These are phyloP conservation scores for Omphalotus olearius DNA, from an alignment of 1,284 basidiomycete genomes.

Conservation along the genomic window DNA sequence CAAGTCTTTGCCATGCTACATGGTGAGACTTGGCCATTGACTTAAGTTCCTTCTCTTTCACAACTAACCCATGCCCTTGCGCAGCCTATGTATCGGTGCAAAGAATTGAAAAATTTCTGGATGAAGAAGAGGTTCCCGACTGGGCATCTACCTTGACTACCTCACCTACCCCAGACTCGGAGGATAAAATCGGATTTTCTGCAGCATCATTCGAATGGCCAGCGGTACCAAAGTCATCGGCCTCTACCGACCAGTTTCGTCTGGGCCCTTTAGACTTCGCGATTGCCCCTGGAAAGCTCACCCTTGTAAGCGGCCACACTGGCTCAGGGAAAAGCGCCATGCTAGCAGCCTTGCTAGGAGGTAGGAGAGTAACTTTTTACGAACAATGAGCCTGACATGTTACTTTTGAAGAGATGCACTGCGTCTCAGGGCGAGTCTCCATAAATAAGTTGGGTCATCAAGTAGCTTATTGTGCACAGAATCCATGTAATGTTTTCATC, in stretches of 20 bases:
- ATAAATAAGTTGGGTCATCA: conserved; percentile 62
- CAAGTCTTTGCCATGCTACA: conserved; percentile 62
- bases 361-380: conserved; percentile 28
- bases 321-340: conserved; percentile 79
- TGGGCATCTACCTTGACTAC: conserved; percentile 55
- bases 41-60: background rate
- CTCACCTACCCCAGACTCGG: conserved; percentile 10
- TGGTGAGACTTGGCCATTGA: conserved; percentile 32
- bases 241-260: conserved; percentile 35
- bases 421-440: conserved; percentile 52
- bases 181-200: conserved; percentile 40
- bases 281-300: conserved; percentile 58
- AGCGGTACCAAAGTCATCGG: conserved; percentile 26
- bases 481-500: conserved; percentile 45
- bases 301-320: conserved; percentile 69
- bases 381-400: conserved; percentile 4
- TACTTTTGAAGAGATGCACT: conserved; percentile 57
- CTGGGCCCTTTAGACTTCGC: conserved; percentile 55
- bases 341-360: conserved; percentile 61
- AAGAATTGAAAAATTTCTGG: conserved; percentile 59
- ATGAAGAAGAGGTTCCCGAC: conserved; percentile 59
- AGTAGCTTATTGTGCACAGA: conserved; percentile 66
- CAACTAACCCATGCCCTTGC: conserved; percentile 9
- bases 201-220: conserved; percentile 59
- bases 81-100: conserved; percentile 68